phyloP scores from a whole-genome alignment of 176 grass and related monocot genomes.

The Poa pratensis region DNA sequence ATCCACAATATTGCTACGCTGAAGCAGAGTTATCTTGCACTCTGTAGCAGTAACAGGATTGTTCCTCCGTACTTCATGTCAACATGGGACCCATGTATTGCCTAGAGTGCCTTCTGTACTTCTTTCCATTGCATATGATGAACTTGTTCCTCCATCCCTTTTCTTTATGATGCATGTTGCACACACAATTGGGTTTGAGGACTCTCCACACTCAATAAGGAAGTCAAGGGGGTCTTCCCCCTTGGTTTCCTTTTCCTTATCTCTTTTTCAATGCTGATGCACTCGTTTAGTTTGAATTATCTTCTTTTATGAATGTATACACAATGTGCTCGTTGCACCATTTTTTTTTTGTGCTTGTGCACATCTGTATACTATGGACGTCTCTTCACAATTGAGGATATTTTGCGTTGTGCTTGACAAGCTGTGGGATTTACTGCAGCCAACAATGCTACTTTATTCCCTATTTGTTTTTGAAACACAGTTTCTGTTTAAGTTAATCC shows the following conservation, averaged over 20 bases:
- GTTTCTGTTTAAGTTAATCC: slow-evolving; percentile 24
- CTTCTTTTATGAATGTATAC: not conserved
- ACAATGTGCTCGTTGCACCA: not conserved
- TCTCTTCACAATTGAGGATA: not conserved
- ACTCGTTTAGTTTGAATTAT: not conserved
- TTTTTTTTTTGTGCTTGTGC: not conserved
- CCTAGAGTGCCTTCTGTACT: not conserved
- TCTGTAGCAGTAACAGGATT: slow-evolving; percentile 1
- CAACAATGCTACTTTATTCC: not conserved
- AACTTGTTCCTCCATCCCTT: not conserved
- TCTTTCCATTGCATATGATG: slow-evolving; percentile 31
- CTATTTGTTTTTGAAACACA: not conserved
- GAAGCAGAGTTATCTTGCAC: not conserved
- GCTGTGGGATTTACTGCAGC: not conserved
- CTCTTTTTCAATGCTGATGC: not conserved
- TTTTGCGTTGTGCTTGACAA: slow-evolving; percentile 24
- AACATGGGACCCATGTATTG: slow-evolving; percentile 24
- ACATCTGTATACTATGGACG: not conserved
- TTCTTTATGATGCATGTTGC: slow-evolving; percentile 6
- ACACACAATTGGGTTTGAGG: too few relatives aligned
- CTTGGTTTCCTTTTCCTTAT: not conserved
- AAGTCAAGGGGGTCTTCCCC: not conserved
- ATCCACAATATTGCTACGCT: not conserved
- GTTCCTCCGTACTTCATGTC: slow-evolving; percentile 8
- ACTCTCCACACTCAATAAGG: not conserved